These are phyloP conservation scores for Zygosaccharomyces sapae DNA, from an alignment of 1,139 yeast species.

Conservation along the genomic window DNA sequence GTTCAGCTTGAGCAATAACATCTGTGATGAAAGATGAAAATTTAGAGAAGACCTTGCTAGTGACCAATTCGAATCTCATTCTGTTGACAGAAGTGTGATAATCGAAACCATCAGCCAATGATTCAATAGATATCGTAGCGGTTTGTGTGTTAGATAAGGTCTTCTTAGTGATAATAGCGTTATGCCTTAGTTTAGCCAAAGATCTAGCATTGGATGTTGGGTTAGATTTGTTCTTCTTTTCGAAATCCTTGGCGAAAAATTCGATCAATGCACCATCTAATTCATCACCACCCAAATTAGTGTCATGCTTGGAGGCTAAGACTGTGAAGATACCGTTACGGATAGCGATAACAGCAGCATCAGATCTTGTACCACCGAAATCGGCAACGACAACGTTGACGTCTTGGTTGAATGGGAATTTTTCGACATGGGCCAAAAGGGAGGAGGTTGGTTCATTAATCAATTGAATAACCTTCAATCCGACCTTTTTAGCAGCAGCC, in stretches of 20 bases:
- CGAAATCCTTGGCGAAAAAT: constrained; percentile 86
- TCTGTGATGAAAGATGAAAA: constrained; percentile 74
- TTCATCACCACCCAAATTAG: constrained; percentile 80
- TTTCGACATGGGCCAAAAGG: constrained; percentile 60
- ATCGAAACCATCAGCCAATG: constrained; percentile 90
- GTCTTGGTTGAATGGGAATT: constrained; percentile 59
- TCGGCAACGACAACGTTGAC: constrained; percentile 89
- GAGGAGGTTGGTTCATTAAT: constrained; percentile 95
- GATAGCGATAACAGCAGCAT: constrained; percentile 88
- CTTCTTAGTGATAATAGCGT: constrained; percentile 81
- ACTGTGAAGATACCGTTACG: constrained; percentile 85
- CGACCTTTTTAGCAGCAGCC: constrained; percentile 64
- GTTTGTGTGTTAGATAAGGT: constrained; percentile 87
- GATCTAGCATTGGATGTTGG: constrained; percentile 82
- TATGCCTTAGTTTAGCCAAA: constrained; percentile 80
- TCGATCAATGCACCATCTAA: constrained; percentile 79
- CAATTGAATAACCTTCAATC: constrained; percentile 76
- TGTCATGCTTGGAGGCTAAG: constrained; percentile 80
- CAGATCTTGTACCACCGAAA: constrained; percentile 95
- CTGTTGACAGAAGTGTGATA: constrained; percentile 91
- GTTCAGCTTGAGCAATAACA: constrained; percentile 73
- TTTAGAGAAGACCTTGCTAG: constrained; percentile 70
- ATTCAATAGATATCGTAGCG: constrained; percentile 90
- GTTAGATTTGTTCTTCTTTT: constrained; percentile 78
- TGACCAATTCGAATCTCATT: constrained; percentile 85